A percentile compares a stretch with the other conserved stretches of the same genome.
phyloP scores from a whole-genome alignment of 345 rosid genomes.

The Citrus reticulata region DNA sequence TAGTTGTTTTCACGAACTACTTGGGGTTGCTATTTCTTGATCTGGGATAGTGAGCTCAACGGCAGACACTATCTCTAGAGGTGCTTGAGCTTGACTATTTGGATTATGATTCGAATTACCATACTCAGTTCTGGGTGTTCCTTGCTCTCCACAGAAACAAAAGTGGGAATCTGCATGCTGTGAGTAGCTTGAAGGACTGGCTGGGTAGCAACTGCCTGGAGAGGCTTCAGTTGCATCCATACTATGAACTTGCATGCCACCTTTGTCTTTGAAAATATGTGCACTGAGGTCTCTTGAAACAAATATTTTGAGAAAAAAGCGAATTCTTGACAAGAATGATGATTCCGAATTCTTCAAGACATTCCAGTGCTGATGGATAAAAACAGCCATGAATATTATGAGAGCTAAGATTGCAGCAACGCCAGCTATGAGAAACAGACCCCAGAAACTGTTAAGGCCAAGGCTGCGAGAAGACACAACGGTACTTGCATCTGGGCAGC shows the following conservation, averaged over 20 bases:
- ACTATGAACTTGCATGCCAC: conserved; percentile 3
- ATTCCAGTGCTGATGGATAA: no score
- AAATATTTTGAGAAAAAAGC: conserved; percentile 15
- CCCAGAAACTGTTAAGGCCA: conserved; percentile 36
- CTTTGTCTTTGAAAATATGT: conserved; percentile 21
- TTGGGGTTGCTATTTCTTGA: neutral
- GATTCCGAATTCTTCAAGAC: neutral
- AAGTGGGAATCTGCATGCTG: neutral
- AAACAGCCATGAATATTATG: no score
- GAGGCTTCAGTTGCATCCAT: conserved; percentile 10
- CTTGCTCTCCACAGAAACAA: conserved; percentile 14
- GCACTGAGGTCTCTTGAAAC: conserved; percentile 31
- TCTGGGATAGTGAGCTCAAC: neutral
- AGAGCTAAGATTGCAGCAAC: no score
- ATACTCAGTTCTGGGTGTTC: conserved; percentile 3
- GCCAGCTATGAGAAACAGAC: no score
- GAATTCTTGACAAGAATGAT: conserved; percentile 24
- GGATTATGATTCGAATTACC: neutral
- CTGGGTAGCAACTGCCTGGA: conserved; percentile 9
- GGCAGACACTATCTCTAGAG: neutral
- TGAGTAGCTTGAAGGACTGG: conserved; percentile 19
- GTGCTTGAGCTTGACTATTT: neutral
- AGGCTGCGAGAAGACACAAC: conserved; percentile 28
- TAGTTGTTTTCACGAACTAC: neutral
- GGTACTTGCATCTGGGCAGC: conserved; percentile 21